Evolutionary conservation across 2,329 filamentous ascomycete genomes (phyloP).

Genomic region (Huntiella abstrusa): DNA sequence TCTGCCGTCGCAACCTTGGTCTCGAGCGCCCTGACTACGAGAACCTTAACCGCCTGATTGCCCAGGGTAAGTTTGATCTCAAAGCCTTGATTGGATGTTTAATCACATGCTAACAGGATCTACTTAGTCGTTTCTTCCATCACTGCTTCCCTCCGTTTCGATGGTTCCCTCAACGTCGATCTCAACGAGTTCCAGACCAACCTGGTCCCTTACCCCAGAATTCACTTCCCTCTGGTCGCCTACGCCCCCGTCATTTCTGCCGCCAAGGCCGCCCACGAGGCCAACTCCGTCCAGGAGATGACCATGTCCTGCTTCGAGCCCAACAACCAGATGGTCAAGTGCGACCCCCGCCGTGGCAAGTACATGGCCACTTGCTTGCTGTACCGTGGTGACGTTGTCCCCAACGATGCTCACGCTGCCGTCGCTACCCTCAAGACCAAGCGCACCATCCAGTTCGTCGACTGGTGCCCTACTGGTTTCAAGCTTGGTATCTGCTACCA

Average conservation of each 20-base stretch:
- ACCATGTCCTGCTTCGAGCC: conserved; percentile 99
- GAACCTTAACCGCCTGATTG: conserved; percentile 97
- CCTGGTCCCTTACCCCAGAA: conserved; percentile 94
- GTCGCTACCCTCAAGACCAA: conserved; percentile 97
- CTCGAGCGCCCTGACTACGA: conserved; percentile 96
- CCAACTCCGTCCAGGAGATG: conserved; percentile 96
- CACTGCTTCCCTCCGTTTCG: conserved; percentile 94
- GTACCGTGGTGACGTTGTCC: conserved; percentile 95
- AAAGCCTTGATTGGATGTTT: background rate
- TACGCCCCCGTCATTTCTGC: conserved; percentile 90
- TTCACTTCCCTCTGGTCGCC: conserved; percentile 96
- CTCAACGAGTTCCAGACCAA: conserved; percentile 99
- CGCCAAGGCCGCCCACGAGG: conserved; percentile 90
- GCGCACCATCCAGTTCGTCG: conserved; percentile 97
- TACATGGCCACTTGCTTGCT: conserved; percentile 98
- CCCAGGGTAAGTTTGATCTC: conserved; percentile 47
- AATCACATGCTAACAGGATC: conserved; percentile 16
- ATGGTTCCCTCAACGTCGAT: conserved; percentile 97
- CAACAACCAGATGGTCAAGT: conserved; percentile 99
- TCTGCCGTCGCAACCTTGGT: conserved; percentile 92
- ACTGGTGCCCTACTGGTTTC: conserved; percentile 99
- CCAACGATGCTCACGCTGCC: conserved; percentile 82
- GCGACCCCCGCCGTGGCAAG: conserved; percentile 94
- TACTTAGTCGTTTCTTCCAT: conserved; percentile 85
- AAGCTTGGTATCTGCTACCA: conserved; percentile 99